Evolutionary conservation across 1,139 yeast genomes (phyloP).

Genomic region (Candida tunisiensis): DNA sequence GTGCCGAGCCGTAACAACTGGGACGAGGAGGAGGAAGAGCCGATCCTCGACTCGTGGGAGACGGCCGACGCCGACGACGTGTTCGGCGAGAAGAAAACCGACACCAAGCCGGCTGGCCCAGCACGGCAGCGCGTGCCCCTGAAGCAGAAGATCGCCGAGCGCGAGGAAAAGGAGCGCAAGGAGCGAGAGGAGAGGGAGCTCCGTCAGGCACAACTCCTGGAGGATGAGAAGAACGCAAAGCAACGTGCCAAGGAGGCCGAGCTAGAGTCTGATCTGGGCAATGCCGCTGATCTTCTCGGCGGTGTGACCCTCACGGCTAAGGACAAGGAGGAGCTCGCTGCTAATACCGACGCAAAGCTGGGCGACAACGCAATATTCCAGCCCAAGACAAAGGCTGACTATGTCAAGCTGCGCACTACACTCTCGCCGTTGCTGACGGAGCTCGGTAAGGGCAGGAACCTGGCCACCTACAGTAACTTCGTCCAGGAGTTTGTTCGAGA

Average conservation of each 20-base stretch:
- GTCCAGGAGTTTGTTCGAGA: slow-evolving; percentile 82
- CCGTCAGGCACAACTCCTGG: slow-evolving; percentile 21
- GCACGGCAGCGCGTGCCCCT: slow-evolving; percentile 19
- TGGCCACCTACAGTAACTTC: slow-evolving; percentile 52
- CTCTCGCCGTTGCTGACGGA: slow-evolving; percentile 49
- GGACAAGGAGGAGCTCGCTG: slow-evolving; percentile 33
- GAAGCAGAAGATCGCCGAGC: slow-evolving; percentile 19
- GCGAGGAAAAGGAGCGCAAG: slow-evolving; percentile 21
- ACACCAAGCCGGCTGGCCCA: slow-evolving; percentile 19
- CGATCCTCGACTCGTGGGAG: slow-evolving; percentile 75
- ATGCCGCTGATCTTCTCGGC: slow-evolving; percentile 73
- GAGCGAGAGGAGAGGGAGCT: slow-evolving; percentile 21
- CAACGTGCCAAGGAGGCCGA: slow-evolving; percentile 69
- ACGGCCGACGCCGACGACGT: slow-evolving; percentile 21
- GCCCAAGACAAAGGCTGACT: slow-evolving; percentile 69
- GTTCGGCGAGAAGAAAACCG: slow-evolving; percentile 22
- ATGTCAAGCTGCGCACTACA: slow-evolving; percentile 68
- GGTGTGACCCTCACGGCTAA: slow-evolving; percentile 40
- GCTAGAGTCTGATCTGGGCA: slow-evolving; percentile 68
- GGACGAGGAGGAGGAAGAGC: slow-evolving; percentile 71
- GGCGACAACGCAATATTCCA: slow-evolving; percentile 36
- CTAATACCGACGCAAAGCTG: slow-evolving; percentile 18
- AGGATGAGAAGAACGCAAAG: slow-evolving; percentile 29
- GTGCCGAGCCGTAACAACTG: slow-evolving; percentile 60
- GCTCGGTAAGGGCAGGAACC: slow-evolving; percentile 33